Evolutionary conservation across 257 asterid species (phyloP), one percentile per base, ranked within the genome.

Genomic region (Knoxia roxburghii): DNA sequence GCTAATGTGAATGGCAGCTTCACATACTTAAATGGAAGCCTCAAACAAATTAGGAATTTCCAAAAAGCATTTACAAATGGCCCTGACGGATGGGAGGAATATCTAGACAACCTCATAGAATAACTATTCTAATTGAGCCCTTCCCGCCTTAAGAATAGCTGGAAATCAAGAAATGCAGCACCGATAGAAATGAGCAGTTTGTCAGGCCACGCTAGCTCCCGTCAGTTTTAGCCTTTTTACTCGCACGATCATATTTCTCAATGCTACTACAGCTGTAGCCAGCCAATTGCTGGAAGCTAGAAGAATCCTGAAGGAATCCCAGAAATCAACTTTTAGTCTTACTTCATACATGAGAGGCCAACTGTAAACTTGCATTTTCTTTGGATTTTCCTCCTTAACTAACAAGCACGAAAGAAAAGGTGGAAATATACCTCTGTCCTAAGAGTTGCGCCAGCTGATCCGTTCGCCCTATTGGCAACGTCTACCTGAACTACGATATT

Each of bases 401-500:
- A 61, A 30, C 53, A 37, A 35, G 39, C 29, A 7, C 21, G 41
- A 61, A 58, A 17, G n/a, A n/a, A 26, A 29, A 64, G 60, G 58
- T n/a, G n/a, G n/a, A 39, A 57, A 50, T 40, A 20, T 51, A 84
- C 89, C 83, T 81, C 75, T 33, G 64, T 59, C 58, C 29, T 29
- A 45, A 59, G 64, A 23, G 54, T 33, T 18, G 72, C 39, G 54
- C 70, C 45, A 21, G 77, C 59, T 35, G 52, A 75, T 71, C 79
- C 77, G 56, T 68, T 77, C 23, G 76, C 37, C 66, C 46, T 77
- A 72, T 79, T 82, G 67, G 82, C 72, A 35, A 88, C 75, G 73
- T 85, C 93, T 71, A 88, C 86, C 64, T 88, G 88, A 64, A 88
- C 88, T 0, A 84, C 82, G 32, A 88, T 81, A 72, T 63, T 80